Evolutionary conservation across 2,329 filamentous ascomycete genomes (phyloP).

Genomic region (Penicillium rolfsii): DNA sequence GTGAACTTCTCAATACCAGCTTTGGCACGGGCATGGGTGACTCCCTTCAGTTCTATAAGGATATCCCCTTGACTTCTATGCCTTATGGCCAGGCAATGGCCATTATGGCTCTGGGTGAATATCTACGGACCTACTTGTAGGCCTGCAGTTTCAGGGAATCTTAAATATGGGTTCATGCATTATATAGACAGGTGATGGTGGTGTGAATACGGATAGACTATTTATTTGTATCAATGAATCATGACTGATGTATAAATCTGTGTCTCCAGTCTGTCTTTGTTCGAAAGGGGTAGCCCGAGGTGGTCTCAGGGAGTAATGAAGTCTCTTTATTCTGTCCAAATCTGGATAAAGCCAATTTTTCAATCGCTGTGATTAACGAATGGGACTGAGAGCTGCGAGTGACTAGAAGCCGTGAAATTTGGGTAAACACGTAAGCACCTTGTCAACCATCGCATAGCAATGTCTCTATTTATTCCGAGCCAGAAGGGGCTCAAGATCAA

Average conservation of each 20-base stretch:
- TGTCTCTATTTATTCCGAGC: too few species aligned
- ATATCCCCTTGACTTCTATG: constrained; percentile 78
- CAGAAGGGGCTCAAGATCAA: too few species aligned
- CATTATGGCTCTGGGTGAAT: constrained; percentile 78
- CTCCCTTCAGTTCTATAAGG: constrained; percentile 73
- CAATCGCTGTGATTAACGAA: too few species aligned
- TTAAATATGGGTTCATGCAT: constrained; percentile 4
- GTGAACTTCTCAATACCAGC: constrained; percentile 73
- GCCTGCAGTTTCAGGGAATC: neutral
- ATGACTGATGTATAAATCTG: neutral
- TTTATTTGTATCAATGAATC: neutral
- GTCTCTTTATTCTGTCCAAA: neutral
- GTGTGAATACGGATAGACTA: neutral
- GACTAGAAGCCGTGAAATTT: too few species aligned
- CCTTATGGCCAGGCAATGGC: constrained; percentile 85
- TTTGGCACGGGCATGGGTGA: constrained; percentile 80
- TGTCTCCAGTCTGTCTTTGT: neutral
- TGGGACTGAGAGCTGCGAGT: too few species aligned
- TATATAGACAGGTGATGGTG: neutral
- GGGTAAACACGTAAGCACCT: too few species aligned
- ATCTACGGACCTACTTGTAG: constrained; percentile 62
- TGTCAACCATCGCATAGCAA: too few species aligned
- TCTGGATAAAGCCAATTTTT: too few species aligned
- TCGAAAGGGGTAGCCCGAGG: too few species aligned
- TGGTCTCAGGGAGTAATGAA: too few species aligned